Percentiles rank a stretch among this genome's conserved stretches.
Evolutionary conservation across 495 filamentous ascomycete genomes (phyloP).

Genomic region (Sordaria brevicollis): DNA sequence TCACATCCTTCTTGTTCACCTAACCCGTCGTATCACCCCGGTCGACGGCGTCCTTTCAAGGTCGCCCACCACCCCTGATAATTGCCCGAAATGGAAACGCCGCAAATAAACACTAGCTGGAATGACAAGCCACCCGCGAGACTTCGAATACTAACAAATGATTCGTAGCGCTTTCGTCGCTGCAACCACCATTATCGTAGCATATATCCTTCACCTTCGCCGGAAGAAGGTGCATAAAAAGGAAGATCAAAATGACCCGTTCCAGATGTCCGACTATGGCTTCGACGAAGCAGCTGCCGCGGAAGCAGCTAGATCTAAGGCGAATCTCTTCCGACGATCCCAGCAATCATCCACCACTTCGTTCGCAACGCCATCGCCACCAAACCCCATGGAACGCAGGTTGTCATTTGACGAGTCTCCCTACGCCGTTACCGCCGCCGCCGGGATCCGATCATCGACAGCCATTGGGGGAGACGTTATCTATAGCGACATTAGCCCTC

Average conservation of each 20-base stretch:
- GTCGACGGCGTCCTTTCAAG: neutral
- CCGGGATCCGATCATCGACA: neutral
- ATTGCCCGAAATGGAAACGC: neutral
- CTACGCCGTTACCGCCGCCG: neutral
- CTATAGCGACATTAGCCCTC: neutral
- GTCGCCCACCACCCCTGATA: neutral
- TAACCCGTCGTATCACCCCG: neutral
- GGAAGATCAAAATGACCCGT: constrained; percentile 17
- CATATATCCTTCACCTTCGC: constrained; percentile 14
- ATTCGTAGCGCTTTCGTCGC: neutral
- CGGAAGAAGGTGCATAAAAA: constrained; percentile 11
- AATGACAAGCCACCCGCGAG: neutral
- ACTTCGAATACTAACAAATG: neutral
- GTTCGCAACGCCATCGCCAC: neutral
- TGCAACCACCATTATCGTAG: neutral
- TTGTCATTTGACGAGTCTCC: neutral
- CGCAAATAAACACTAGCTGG: neutral
- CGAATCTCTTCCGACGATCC: neutral
- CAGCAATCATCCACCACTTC: neutral
- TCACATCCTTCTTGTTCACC: neutral
- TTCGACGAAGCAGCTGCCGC: constrained; percentile 9
- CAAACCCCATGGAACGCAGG: neutral
- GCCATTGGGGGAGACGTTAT: neutral
- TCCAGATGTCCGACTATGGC: constrained; percentile 18
- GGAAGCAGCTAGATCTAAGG: neutral